phyloP scores from a whole-genome alignment of 768 basidiomycete species.

The Boletus speciosus region DNA sequence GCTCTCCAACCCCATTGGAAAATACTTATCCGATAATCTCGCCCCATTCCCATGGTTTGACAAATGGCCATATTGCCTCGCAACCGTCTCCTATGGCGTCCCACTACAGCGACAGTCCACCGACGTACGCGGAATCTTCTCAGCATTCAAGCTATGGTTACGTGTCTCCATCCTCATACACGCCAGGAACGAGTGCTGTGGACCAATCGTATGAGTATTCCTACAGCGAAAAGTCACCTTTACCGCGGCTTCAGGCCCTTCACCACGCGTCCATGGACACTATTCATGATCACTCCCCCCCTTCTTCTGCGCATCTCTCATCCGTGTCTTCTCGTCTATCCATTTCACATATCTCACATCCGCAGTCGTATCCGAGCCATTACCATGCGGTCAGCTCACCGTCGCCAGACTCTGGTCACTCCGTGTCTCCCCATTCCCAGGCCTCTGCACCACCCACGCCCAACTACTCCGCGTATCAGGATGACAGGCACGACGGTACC shows the following conservation, averaged over 20 bases:
- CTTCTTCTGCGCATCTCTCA: conserved; percentile 28
- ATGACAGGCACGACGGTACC: conserved; percentile 38
- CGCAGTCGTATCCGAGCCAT: conserved; percentile 41
- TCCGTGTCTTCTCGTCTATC: conserved; percentile 52
- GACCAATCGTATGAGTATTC: conserved; percentile 31
- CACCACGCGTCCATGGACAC: conserved; percentile 28
- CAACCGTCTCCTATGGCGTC: conserved; percentile 31
- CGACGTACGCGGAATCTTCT: conserved; percentile 30
- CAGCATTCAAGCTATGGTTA: conserved; percentile 32
- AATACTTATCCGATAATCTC: conserved; percentile 38
- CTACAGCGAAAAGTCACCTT: conserved; percentile 28
- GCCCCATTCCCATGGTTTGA: conserved; percentile 32
- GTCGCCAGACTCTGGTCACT: conserved; percentile 52
- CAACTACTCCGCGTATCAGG: conserved; percentile 45
- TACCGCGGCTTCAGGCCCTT: conserved; percentile 31
- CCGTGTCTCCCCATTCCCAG: conserved; percentile 38
- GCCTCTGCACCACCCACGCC: conserved; percentile 32
- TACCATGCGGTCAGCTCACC: conserved; percentile 39
- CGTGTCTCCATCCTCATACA: conserved; percentile 23
- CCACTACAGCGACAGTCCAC: conserved; percentile 30
- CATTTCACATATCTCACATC: conserved; percentile 58
- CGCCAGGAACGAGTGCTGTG: conserved; percentile 19
- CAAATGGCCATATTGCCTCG: conserved; percentile 34
- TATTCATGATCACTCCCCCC: conserved; percentile 31
- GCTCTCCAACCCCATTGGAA: conserved; percentile 47